These are phyloP conservation scores for Phanerochaete sordida DNA, from an alignment of 768 basidiomycete genomes.

Conservation along the genomic window DNA sequence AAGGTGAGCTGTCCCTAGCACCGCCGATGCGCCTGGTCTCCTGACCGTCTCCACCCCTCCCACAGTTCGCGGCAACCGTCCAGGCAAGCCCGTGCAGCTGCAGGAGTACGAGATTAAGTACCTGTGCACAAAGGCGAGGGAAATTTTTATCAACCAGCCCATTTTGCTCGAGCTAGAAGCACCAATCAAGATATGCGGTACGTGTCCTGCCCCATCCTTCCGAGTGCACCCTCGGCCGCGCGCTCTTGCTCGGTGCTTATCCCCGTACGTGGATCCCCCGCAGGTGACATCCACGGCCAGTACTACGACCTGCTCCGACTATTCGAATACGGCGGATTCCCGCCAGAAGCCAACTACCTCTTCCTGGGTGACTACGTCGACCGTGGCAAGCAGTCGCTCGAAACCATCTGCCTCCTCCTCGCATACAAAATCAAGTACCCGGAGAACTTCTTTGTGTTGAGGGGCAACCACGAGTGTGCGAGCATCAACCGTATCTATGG, in stretches of 20 bases:
- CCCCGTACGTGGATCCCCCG: constrained; percentile 14
- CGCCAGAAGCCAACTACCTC: constrained; percentile 99
- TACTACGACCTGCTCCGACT: constrained; percentile 98
- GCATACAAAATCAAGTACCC: constrained; percentile 99
- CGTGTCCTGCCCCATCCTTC: constrained; percentile 27
- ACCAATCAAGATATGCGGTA: constrained; percentile 99
- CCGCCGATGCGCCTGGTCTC: constrained; percentile 1
- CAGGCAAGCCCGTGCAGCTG: constrained; percentile 96
- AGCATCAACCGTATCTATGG: constrained; percentile 99
- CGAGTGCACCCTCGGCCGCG: not conserved
- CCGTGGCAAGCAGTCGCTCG: constrained; percentile 96
- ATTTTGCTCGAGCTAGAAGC: constrained; percentile 97
- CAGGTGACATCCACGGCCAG: constrained; percentile 99
- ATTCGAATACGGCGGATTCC: constrained; percentile 99
- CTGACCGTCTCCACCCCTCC: constrained; percentile 14
- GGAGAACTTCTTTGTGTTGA: constrained; percentile 99
- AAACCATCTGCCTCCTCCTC: constrained; percentile 98
- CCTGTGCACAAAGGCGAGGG: constrained; percentile 96
- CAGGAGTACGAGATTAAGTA: constrained; percentile 99
- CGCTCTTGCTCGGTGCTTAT: not conserved
- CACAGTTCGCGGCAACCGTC: constrained; percentile 94
- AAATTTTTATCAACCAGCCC: constrained; percentile 99
- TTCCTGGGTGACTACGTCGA: constrained; percentile 99
- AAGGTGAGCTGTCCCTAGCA: constrained; percentile 63
- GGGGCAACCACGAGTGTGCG: constrained; percentile 99